Evolutionary conservation across 441 rosid species (phyloP), one percentile per base, ranked within the genome.

Genomic region (Jatropha podagrica): DNA sequence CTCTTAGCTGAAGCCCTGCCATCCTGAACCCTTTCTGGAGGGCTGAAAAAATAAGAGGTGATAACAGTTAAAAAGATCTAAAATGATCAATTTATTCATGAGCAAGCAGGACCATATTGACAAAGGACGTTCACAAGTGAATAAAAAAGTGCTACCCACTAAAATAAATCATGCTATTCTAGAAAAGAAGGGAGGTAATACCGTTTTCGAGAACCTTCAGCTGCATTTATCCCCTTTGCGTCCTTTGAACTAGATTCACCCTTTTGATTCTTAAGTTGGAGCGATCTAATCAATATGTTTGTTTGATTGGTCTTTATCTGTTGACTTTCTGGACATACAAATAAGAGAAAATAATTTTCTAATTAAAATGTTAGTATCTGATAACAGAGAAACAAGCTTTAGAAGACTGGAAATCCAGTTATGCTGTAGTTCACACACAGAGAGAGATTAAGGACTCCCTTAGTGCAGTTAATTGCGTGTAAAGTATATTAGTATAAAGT

Each of bases 211-310:
- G 94, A 82, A 76, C 86, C 83, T 76, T 93, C 98, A 72, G 87
- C 83, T 68, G 83, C 70, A 69, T 87, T 54, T 48, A 73, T 80
- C 62, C 80, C 88, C 78, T 91, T 93, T 9, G 67, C 82, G 55
- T 83, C 92, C 83, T 90, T 95, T 6, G 88, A 83, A 79, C 83
- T 79, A 67, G 93, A 79, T 73, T 90, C 94, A 61, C 86, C 85
- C 83, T 83, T 92, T 72, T 86, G 95, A 75, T 87, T 89, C 88
- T 85, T 90, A 49, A 93, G 80, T 78, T 86, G 82, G 60, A 96
- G 99, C 0, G 99, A 90, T 82, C 99, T 89, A 74, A 96, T 93
- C 74, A 96, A 81, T 84, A 93, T 96, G 83, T 96, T 96, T 78
- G 91, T 90, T 88, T 88, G 97, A 81, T 96, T 90, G 68, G 99